Conservation (phyloP, 495 filamentous ascomycete species). For the Daldinia bambusicola region DNA sequence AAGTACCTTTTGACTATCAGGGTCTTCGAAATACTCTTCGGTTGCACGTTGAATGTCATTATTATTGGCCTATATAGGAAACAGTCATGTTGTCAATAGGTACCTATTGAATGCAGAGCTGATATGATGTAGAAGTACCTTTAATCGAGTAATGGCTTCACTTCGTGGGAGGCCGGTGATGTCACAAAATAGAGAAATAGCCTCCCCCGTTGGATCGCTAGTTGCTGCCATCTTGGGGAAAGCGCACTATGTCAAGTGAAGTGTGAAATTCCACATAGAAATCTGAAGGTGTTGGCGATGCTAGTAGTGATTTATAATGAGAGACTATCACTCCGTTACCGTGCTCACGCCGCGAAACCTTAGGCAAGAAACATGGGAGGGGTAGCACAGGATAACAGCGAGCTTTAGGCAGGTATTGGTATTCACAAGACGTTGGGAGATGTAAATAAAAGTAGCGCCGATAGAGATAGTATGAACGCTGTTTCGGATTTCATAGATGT, state of each 20-base stretch:
- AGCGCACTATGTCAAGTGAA: not conserved
- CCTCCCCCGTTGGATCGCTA: constrained; percentile 45
- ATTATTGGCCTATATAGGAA: constrained; percentile 51
- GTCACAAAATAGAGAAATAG: constrained; percentile 45
- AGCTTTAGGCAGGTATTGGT: too few species aligned
- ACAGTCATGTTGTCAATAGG: constrained; percentile 6
- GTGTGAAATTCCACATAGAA: constrained; percentile 2
- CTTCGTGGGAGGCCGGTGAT: constrained; percentile 46
- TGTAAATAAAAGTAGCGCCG: not conserved
- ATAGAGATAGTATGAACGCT: not conserved
- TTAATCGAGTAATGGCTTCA: constrained; percentile 53
- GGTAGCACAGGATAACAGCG: not conserved
- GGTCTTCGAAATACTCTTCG: constrained; percentile 58
- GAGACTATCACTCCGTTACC: too few species aligned
- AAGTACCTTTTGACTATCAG: constrained; percentile 51
- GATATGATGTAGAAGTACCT: constrained; percentile 43
- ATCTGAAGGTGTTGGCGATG: not conserved
- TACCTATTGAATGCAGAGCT: constrained; percentile 2
- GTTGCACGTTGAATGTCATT: constrained; percentile 57
- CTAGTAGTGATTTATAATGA: not conserved
- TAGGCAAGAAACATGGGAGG: not conserved
- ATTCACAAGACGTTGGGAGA: too few species aligned
- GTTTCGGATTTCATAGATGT: not conserved
- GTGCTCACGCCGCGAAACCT: not conserved
- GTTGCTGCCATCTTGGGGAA: constrained; percentile 47